Percentiles rank a stretch among this genome's conserved stretches.
phyloP scores from a whole-genome alignment of 352 stramenopile species.

The Ophiocytium majus region DNA sequence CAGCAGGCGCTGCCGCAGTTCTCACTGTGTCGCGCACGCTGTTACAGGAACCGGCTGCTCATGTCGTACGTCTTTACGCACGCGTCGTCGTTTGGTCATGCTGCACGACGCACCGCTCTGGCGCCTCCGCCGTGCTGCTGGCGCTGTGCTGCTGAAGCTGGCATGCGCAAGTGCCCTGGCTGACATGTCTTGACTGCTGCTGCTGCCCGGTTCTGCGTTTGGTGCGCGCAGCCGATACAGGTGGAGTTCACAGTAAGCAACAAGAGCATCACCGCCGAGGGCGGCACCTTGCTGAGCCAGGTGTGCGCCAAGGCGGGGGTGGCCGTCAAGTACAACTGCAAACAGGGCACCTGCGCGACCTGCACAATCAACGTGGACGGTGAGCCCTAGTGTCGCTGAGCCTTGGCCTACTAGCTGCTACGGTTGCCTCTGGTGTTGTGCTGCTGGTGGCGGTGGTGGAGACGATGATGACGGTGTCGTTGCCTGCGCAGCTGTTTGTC shows the following conservation, averaged over 20 bases:
- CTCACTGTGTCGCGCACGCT: no score
- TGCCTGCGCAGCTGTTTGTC: background rate
- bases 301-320: slow-evolving; percentile 51
- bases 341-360: slow-evolving; percentile 47
- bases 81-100: no score
- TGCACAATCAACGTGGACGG: slow-evolving; percentile 53
- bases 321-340: slow-evolving; percentile 57
- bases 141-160: no score
- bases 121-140: no score
- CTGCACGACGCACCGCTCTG: no score
- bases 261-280: slow-evolving; percentile 46
- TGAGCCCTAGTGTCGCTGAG: background rate
- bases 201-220: no score
- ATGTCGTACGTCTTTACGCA: no score
- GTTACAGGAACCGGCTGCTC: no score
- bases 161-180: no score
- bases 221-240: slow-evolving; percentile 30
- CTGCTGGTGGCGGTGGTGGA: background rate
- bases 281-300: slow-evolving; percentile 40
- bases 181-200: no score
- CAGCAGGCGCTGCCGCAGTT: no score
- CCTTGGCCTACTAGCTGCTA: background rate
- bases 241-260: slow-evolving; percentile 48
- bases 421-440: background rate
- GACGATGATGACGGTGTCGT: background rate